Evolutionary conservation across 352 stramenopile species (phyloP), one percentile per base, ranked within the genome.

Genomic region (Phytophthora kernoviae): DNA sequence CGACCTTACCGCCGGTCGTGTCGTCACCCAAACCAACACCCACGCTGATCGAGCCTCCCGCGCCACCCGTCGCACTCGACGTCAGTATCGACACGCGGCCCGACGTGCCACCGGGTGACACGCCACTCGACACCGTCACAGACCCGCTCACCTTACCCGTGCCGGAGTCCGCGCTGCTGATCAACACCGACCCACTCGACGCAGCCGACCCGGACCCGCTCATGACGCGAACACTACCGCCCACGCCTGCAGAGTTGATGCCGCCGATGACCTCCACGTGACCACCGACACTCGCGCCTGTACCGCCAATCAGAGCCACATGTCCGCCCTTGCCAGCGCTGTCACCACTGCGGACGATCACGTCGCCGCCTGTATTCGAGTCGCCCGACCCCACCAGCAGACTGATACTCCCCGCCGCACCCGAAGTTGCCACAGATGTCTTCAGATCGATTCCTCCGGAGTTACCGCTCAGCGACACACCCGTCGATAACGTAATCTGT

Each of bases 321-420:
- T 51, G 34, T 9, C 53, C 60, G 5, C 60, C 60, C 17, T 47
- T 33, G 17, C 46, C 33, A n/a, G n/a, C 24, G 33, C 9, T 56
- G 49, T 56, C 49, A 26, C 49, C 49, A 34, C 49, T 30, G 49
- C 49, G 36, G 34, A 56, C 15, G 6, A 56, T 7, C 49, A 56
- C 49, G 15, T 56, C 37, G n/a, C 49, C 49, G 15, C 36, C 36
- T 9, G 36, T 43, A 14, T 11, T 27, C 17, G 34, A 11, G 49
- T 56, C 49, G 24, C 36, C 37, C 24, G 34, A 55, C 6, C 48
- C 48, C 10, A 46, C 48, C 48, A 55, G 48, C 36, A 55, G 45
- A 14, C 22, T 45, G 48, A 45, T 47, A 24, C 22, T n/a, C 5
- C 48, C 48, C 21, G 48, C 33, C 10, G 33, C 34, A 11, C 48